phyloP scores from a whole-genome alignment of 2,329 filamentous ascomycete genomes.

The Meredithiella fracta region DNA sequence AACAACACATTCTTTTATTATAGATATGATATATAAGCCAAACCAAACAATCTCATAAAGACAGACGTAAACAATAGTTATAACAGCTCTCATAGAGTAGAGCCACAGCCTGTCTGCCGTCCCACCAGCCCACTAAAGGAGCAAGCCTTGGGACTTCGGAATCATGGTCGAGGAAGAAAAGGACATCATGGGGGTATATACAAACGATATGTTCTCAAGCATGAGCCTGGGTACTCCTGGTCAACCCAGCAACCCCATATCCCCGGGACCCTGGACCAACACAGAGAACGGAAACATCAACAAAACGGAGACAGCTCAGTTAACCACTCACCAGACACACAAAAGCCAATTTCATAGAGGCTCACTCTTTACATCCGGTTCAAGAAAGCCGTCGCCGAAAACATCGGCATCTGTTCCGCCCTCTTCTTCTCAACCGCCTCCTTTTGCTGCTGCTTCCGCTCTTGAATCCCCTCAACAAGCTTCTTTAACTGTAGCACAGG shows the following conservation, averaged over 20 bases:
- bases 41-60: background rate
- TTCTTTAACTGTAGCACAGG: slow-evolving; percentile 55
- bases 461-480: slow-evolving; percentile 31
- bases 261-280: background rate
- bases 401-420: slow-evolving; percentile 8
- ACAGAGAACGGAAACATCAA: slow-evolving; percentile 1
- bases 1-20: background rate
- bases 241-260: background rate
- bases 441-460: slow-evolving; percentile 20
- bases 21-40: background rate
- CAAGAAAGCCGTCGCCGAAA: slow-evolving; percentile 1
- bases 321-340: background rate
- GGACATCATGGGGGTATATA: slow-evolving; percentile 10
- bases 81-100: slow-evolving; percentile 6
- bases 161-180: background rate
- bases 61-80: background rate
- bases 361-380: background rate
- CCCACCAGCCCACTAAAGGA: background rate
- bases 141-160: background rate
- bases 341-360: background rate
- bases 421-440: slow-evolving; percentile 16
- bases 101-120: background rate
- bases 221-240: background rate
- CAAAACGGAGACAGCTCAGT: background rate
- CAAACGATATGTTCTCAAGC: slow-evolving; percentile 13